Conservation (phyloP, 495 filamentous ascomycete species). For the Aspergillus funiculosus region DNA sequence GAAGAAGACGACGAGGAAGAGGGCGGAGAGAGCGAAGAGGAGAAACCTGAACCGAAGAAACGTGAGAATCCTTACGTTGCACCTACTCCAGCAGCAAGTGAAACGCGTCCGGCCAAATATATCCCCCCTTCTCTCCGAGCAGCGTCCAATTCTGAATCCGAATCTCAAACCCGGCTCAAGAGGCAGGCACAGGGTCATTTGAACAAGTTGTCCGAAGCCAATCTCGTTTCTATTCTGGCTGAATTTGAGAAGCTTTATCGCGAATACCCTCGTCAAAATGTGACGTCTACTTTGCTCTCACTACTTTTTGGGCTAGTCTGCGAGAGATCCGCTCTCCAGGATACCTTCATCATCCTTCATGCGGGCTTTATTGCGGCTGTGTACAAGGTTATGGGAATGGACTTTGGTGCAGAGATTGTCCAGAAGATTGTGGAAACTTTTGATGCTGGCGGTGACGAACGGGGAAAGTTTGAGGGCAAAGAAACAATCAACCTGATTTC, state of each 20-base stretch:
- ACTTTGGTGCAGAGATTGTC: slow-evolving; percentile 79
- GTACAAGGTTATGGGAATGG: slow-evolving; percentile 79
- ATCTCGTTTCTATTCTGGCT: slow-evolving; percentile 68
- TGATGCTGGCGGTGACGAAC: slow-evolving; percentile 35
- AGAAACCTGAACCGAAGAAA: slow-evolving; percentile 31
- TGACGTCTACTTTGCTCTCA: slow-evolving; percentile 70
- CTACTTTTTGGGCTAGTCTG: slow-evolving; percentile 69
- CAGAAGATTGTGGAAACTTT: slow-evolving; percentile 71
- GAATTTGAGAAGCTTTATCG: slow-evolving; percentile 81
- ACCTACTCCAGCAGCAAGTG: slow-evolving; percentile 33
- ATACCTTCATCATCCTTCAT: slow-evolving; percentile 85
- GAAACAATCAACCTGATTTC: slow-evolving; percentile 73
- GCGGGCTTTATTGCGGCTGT: slow-evolving; percentile 85
- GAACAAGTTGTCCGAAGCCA: slow-evolving; percentile 89
- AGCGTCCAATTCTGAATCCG: slow-evolving; percentile 53
- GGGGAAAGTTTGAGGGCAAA: slow-evolving; percentile 52
- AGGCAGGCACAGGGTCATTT: slow-evolving; percentile 81
- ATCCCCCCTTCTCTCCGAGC: slow-evolving; percentile 80
- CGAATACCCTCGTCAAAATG: slow-evolving; percentile 71
- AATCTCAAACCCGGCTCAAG: slow-evolving; percentile 62
- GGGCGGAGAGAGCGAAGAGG: slow-evolving; percentile 31
- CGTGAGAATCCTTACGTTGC: slow-evolving; percentile 62
- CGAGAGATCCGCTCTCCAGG: slow-evolving; percentile 67
- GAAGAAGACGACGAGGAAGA: slow-evolving; percentile 38
- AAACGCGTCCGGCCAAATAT: slow-evolving; percentile 56